phyloP scores from a whole-genome alignment of 83 land plant genomes.

The Picea abies region DNA sequence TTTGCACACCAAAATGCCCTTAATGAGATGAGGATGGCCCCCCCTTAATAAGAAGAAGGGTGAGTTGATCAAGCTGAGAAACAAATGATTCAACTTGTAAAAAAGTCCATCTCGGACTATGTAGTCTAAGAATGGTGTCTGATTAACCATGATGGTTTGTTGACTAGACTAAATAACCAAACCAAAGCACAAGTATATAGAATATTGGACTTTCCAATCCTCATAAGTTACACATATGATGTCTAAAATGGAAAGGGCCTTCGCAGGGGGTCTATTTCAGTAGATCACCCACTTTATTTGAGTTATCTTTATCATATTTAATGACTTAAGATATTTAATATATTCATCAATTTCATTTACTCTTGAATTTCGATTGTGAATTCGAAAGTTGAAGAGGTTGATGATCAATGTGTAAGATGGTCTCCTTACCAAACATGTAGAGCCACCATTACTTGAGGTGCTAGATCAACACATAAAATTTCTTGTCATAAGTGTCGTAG shows the following conservation, averaged over 20 bases:
- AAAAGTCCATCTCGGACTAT: neutral
- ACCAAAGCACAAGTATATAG: neutral
- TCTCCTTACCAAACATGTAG: neutral
- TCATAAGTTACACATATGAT: neutral
- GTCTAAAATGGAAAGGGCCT: neutral
- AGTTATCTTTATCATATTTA: neutral
- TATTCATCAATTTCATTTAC: too few relatives aligned
- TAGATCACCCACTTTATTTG: neutral
- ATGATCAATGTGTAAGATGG: neutral
- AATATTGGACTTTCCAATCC: neutral
- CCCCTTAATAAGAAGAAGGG: neutral
- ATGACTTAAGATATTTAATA: too few relatives aligned
- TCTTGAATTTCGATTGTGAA: neutral
- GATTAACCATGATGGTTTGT: neutral
- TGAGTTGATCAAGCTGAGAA: neutral
- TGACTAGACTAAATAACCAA: neutral
- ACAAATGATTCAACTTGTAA: neutral
- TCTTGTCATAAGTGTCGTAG: too few relatives aligned
- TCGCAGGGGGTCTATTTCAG: neutral
- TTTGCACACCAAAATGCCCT: neutral
- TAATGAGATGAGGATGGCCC: neutral
- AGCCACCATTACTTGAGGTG: too few relatives aligned
- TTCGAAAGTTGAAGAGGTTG: neutral
- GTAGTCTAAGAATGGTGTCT: neutral
- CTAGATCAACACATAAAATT: too few relatives aligned